Evolutionary conservation across 345 rosid species (phyloP).

Genomic region (Xanthoceras sorbifolium): DNA sequence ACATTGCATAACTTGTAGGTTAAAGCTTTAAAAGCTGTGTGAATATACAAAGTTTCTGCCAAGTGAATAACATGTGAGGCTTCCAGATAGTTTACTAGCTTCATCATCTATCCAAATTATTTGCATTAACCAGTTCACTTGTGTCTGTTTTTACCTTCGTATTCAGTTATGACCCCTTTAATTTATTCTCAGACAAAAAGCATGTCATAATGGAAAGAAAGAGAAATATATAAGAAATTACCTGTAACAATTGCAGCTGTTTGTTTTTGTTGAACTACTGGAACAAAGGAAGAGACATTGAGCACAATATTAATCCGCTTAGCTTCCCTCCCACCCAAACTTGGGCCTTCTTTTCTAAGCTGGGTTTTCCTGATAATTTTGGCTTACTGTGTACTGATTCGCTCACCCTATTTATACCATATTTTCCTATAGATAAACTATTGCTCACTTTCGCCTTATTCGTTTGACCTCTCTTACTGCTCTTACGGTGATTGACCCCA

Average conservation of each 20-base stretch:
- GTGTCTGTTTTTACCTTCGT: too few relatives aligned
- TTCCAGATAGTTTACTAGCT: too few relatives aligned
- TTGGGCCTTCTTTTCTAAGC: conserved; percentile 42
- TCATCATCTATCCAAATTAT: too few relatives aligned
- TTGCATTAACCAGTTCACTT: too few relatives aligned
- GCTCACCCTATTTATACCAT: conserved; percentile 36
- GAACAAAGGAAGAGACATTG: conserved; percentile 73
- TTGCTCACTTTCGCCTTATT: conserved; percentile 50
- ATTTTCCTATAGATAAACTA: conserved; percentile 30
- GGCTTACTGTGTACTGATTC: conserved; percentile 57
- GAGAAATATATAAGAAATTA: conserved; percentile 13
- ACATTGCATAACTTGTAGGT: not conserved
- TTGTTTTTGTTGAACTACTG: conserved; percentile 82
- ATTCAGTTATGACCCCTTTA: too few relatives aligned
- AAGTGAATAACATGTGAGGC: not conserved
- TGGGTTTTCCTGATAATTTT: conserved; percentile 55
- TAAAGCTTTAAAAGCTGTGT: not conserved
- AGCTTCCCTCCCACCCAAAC: conserved; percentile 45
- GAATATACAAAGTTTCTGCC: not conserved
- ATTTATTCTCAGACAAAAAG: too few relatives aligned
- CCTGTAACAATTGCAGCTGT: conserved; percentile 65
- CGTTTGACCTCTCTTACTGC: conserved; percentile 47
- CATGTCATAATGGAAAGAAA: not conserved
- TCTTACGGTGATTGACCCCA: conserved; percentile 40
- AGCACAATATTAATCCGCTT: conserved; percentile 76